Evolutionary conservation across 2,329 filamentous ascomycete species (phyloP).

Genomic region (Aspergillus versicolor): DNA sequence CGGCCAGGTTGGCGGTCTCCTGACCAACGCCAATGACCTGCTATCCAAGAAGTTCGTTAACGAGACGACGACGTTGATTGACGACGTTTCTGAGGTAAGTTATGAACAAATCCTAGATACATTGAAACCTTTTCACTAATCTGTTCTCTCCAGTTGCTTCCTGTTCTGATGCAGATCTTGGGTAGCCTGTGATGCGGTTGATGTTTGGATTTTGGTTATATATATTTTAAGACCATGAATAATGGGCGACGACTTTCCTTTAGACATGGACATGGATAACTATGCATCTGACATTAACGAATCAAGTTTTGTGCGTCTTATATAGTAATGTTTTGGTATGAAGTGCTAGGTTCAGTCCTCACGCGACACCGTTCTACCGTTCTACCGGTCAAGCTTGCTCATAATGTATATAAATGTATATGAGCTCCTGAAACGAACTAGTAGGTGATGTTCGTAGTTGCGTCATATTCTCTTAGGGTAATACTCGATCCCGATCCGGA

Average conservation of each 20-base stretch:
- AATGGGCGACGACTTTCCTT: slow-evolving; percentile 25
- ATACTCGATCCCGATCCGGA: background rate
- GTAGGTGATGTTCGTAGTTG: background rate
- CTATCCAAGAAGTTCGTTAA: slow-evolving; percentile 25
- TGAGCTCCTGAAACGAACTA: no score
- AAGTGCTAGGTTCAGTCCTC: slow-evolving; percentile 48
- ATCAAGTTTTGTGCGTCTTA: background rate
- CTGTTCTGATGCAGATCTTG: slow-evolving; percentile 29
- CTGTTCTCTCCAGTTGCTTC: slow-evolving; percentile 26
- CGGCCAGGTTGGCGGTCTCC: slow-evolving; percentile 23
- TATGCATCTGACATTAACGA: slow-evolving; percentile 7
- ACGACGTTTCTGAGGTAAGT: slow-evolving; percentile 31
- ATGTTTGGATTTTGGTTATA: background rate
- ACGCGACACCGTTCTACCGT: background rate
- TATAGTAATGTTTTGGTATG: slow-evolving; percentile 12
- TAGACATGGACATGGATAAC: slow-evolving; percentile 32
- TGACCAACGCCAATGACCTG: slow-evolving; percentile 19
- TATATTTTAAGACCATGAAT: slow-evolving; percentile 21
- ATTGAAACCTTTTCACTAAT: slow-evolving; percentile 9
- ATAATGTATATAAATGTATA: background rate
- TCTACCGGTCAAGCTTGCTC: background rate
- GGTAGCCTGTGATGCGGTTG: slow-evolving; percentile 25
- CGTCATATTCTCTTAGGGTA: background rate
- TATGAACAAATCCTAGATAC: background rate
- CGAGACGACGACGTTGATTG: slow-evolving; percentile 28